A percentile compares a stretch with the other conserved stretches of the same genome.
Evolutionary conservation across 225 moss, liverwort and hornwort species (phyloP).

Genomic region (Rhytidiadelphus loreus): DNA sequence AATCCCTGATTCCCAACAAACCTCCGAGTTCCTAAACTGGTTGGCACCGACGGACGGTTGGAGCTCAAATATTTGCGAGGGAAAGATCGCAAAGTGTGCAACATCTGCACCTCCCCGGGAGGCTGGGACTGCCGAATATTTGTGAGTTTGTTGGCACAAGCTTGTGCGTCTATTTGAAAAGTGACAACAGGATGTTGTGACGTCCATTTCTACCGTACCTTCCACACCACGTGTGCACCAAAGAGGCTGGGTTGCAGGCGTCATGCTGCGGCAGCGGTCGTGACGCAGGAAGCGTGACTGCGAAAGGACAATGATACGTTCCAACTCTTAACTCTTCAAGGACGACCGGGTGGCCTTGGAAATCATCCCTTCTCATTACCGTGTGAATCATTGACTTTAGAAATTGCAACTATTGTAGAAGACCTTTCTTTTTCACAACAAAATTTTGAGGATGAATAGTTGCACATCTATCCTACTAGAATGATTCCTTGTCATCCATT

Average conservation of each 20-base stretch:
- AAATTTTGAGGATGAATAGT: too few relatives aligned
- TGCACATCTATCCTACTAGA: too few relatives aligned
- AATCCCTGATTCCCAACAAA: not conserved
- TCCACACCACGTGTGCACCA: not conserved
- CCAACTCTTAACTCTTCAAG: too few relatives aligned
- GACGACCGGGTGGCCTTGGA: too few relatives aligned
- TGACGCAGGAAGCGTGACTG: not conserved
- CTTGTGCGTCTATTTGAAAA: not conserved
- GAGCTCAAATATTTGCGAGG: not conserved
- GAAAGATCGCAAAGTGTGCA: not conserved
- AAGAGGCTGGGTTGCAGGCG: not conserved
- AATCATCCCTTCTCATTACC: too few relatives aligned
- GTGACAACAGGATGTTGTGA: not conserved
- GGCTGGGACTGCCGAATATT: too few relatives aligned
- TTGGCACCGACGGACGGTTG: not conserved
- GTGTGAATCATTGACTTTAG: too few relatives aligned
- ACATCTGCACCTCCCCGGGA: too few relatives aligned
- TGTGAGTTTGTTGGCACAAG: not conserved
- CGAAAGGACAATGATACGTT: not conserved
- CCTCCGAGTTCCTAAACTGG: not conserved
- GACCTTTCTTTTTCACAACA: too few relatives aligned
- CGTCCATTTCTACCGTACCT: not conserved
- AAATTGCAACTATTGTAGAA: too few relatives aligned
- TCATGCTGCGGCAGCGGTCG: not conserved
- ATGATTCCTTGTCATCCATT: too few relatives aligned